phyloP scores from a whole-genome alignment of 148 eudicot species.

The Spergularia bocconei region DNA sequence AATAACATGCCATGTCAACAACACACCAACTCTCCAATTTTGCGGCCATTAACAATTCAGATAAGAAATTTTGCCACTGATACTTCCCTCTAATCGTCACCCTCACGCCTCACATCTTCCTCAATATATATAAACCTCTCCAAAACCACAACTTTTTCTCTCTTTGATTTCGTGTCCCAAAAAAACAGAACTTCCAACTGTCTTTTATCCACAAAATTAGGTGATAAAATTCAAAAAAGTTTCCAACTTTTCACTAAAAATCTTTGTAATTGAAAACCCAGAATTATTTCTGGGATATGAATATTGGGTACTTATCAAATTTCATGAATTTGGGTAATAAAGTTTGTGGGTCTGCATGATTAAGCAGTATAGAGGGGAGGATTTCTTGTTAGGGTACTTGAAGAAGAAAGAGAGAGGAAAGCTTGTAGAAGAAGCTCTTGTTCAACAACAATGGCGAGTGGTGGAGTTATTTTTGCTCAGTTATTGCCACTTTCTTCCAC shows the following conservation, averaged over 20 bases:
- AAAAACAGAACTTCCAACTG: not conserved
- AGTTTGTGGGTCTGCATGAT: constrained; percentile 37
- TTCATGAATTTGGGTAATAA: constrained; percentile 8
- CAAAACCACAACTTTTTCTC: constrained; percentile 5
- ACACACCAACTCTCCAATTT: not conserved
- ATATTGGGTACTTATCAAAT: not conserved
- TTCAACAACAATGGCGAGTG: constrained; percentile 28
- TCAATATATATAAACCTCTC: constrained; percentile 4
- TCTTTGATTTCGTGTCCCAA: no score
- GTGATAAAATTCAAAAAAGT: not conserved
- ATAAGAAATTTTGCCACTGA: constrained; percentile 20
- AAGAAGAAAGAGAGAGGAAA: constrained; percentile 38
- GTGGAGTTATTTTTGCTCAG: constrained; percentile 42
- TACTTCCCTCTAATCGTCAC: not conserved
- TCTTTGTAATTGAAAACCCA: constrained; percentile 11
- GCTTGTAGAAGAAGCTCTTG: constrained; percentile 17
- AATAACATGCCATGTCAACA: constrained; percentile 1
- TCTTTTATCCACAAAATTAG: constrained; percentile 14
- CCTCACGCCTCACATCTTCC: not conserved
- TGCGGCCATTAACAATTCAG: constrained; percentile 7
- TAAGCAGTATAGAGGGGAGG: constrained; percentile 25
- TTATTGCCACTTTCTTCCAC: constrained; percentile 34
- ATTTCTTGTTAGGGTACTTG: constrained; percentile 35
- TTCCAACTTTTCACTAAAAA: constrained; percentile 5
- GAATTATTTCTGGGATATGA: not conserved